phyloP scores from a whole-genome alignment of 345 rosid genomes.

The Citrus maxima region DNA sequence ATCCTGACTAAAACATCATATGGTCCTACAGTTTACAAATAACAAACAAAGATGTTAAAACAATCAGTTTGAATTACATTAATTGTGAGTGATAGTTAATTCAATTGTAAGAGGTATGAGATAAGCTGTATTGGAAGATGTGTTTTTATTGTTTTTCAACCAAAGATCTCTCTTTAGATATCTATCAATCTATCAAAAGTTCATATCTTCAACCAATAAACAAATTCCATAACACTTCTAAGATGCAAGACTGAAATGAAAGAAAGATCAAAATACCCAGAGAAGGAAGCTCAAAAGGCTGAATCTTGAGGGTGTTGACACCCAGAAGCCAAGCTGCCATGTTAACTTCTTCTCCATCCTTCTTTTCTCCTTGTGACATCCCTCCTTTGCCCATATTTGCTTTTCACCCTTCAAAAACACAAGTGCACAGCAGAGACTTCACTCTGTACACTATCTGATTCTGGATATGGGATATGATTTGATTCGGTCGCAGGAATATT shows the following conservation, averaged over 20 bases:
- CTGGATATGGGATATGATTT: too few species aligned
- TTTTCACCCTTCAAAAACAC: not conserved
- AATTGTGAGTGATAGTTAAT: too few species aligned
- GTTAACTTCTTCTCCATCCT: conserved; percentile 56
- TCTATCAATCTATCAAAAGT: not conserved
- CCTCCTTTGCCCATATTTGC: conserved; percentile 63
- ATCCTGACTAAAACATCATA: conserved; percentile 76
- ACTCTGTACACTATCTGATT: not conserved
- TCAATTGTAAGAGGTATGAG: too few species aligned
- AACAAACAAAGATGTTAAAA: not conserved
- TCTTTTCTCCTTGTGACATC: conserved; percentile 48
- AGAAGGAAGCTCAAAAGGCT: conserved; percentile 69
- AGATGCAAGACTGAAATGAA: not conserved
- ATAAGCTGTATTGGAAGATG: too few species aligned
- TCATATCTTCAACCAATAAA: not conserved
- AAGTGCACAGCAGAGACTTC: not conserved
- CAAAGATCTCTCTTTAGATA: too few species aligned
- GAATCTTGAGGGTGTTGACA: conserved; percentile 80
- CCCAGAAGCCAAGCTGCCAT: conserved; percentile 89
- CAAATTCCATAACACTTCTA: not conserved
- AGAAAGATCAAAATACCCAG: conserved; percentile 38
- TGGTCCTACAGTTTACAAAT: conserved; percentile 43
- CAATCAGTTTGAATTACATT: not conserved
- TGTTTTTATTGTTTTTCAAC: too few species aligned
- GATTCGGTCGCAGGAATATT: too few species aligned